Conservation (phyloP, 2,329 filamentous ascomycete species). For the Scedosporium aurantiacum region DNA sequence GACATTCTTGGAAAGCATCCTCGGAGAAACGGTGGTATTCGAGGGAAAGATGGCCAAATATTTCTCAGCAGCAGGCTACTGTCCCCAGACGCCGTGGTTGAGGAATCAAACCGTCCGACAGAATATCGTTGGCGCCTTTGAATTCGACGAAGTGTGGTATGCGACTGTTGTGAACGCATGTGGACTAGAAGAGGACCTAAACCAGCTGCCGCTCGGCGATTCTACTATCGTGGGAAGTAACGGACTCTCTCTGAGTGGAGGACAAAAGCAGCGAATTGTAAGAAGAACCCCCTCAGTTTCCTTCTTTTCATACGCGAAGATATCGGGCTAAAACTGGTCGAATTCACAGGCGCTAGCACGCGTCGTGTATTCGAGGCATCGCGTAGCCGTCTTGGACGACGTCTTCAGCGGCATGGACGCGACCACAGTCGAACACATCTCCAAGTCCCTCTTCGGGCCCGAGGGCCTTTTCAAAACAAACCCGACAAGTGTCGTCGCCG, state of each 20-base stretch:
- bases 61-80: constrained; percentile 16
- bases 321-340: not conserved
- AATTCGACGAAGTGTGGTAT: constrained; percentile 22
- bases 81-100: constrained; percentile 22
- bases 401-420: constrained; percentile 31
- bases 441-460: constrained; percentile 28
- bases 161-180: constrained; percentile 22
- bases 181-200: constrained; percentile 20
- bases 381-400: constrained; percentile 33
- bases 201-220: constrained; percentile 22
- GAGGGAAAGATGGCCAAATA: constrained; percentile 11
- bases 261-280: constrained; percentile 24
- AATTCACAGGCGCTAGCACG: constrained; percentile 25
- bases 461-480: constrained; percentile 21
- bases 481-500: constrained; percentile 18
- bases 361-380: constrained; percentile 28
- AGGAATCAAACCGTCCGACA: constrained; percentile 23
- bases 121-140: constrained; percentile 25
- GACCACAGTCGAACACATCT: constrained; percentile 30
- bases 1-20: constrained; percentile 22
- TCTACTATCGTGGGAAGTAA: constrained; percentile 26
- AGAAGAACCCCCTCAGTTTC: not conserved
- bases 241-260: constrained; percentile 31
- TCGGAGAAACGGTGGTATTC: constrained; percentile 17
- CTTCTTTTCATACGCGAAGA: not conserved